Evolutionary conservation across 2,329 filamentous ascomycete species (phyloP), one percentile per base, ranked within the genome.

Genomic region (Diaporthe sp.): DNA sequence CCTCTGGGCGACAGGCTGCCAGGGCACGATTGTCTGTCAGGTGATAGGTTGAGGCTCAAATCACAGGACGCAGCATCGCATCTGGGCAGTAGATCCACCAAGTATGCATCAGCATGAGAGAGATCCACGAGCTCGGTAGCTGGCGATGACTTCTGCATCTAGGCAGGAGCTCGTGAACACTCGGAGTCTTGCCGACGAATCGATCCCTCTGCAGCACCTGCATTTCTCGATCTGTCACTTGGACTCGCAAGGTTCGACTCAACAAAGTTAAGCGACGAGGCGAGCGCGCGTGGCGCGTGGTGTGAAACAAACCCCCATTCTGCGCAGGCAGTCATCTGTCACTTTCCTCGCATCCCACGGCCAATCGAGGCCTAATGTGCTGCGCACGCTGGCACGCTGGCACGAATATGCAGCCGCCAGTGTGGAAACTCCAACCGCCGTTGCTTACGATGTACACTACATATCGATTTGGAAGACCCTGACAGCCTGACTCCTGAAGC

Each of bases 301-400:
- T 35, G 44, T 47, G 44, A n/a, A 53, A 68, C 30, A 37, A 30
- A 22, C 2, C 9, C n/a, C 12, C 44, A 27, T 37, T 35, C 47
- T 39, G 25, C 30, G 22, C 59, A 68, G 44, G 44, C 63, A 53
- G 63, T 68, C 63, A 68, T 39, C 47, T 53, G 12, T 68, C n/a
- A 68, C 8, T 22, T 53, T 22, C n/a, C 44, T 68, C 63, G 63
- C 47, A 32, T 39, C 32, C 8, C 44, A 37, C 8, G 44, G 30
- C 63, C 63, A 53, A 39, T 68, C 32, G 63, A 68, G 63, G 63
- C 47, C 63, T 22, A 53, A 68, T 17, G 30, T n/a, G 19, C n/a
- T n/a, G n/a, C n/a, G n/a, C n/a, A n/a, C n/a, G 44, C 44, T 47
- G 44, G 44, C 44, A 47, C 44, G 19, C 47, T 51, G 63, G 32